Conservation (phyloP, 495 filamentous ascomycete genomes). For the Tuber melanosporum region DNA sequence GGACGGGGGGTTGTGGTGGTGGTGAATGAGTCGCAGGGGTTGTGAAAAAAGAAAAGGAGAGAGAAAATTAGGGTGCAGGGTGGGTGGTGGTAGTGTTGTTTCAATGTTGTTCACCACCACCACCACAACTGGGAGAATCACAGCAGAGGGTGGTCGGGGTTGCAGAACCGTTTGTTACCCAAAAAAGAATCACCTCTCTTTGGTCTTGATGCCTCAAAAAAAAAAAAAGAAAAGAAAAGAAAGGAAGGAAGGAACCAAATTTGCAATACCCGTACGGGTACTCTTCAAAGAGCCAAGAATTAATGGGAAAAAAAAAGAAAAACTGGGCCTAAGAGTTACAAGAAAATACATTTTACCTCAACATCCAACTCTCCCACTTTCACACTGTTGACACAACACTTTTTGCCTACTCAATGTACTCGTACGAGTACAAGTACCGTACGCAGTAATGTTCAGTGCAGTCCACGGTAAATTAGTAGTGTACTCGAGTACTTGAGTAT, state of each 20-base stretch:
- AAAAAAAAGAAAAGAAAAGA: neutral
- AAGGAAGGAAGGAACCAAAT: neutral
- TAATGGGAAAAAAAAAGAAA: slow-evolving; percentile 17
- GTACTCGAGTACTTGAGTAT: neutral
- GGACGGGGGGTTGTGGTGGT: slow-evolving; percentile 13
- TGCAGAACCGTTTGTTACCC: slow-evolving; percentile 35
- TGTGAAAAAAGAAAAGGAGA: neutral
- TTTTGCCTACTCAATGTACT: slow-evolving; percentile 10
- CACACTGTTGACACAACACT: slow-evolving; percentile 10
- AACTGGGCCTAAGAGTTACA: slow-evolving; percentile 24
- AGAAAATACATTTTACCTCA: slow-evolving; percentile 22
- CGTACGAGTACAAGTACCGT: slow-evolving; percentile 11
- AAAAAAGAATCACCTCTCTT: slow-evolving; percentile 32
- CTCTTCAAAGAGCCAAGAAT: slow-evolving; percentile 12
- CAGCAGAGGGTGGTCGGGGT: slow-evolving; percentile 17
- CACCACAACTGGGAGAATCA: neutral
- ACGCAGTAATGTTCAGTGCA: slow-evolving; percentile 11
- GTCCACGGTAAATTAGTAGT: neutral
- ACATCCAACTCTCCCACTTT: neutral
- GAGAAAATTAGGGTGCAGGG: neutral
- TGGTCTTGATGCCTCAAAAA: slow-evolving; percentile 2
- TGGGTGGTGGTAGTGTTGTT: slow-evolving; percentile 26
- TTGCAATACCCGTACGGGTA: neutral
- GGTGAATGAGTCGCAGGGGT: slow-evolving; percentile 13
- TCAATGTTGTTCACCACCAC: slow-evolving; percentile 24